Conservation (phyloP, 192 early-diverging fungal species). For the Gryganskiella cystojenkinii region DNA sequence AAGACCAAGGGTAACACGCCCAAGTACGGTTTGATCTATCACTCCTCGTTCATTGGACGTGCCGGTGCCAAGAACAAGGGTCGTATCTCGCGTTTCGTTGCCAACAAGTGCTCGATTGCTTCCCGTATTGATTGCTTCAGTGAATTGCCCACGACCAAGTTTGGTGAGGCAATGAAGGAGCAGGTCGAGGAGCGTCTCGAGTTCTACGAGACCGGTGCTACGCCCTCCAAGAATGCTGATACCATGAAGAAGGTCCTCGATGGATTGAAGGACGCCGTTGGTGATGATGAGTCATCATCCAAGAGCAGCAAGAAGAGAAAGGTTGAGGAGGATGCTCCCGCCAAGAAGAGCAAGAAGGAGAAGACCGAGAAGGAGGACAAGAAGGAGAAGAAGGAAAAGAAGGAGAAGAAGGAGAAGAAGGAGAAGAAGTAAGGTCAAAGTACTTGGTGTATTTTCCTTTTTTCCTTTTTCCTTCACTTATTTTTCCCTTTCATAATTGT, state of each 20-base stretch:
- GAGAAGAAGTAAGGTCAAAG: no score
- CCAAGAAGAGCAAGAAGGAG: conserved; percentile 62
- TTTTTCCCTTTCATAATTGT: no score
- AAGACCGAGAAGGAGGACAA: conserved; percentile 66
- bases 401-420: no score
- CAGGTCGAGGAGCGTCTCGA: conserved; percentile 97
- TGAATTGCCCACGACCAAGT: conserved; percentile 85
- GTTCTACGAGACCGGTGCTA: conserved; percentile 93
- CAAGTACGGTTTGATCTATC: conserved; percentile 98
- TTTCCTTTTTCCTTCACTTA: no score
- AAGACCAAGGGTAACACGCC: conserved; percentile 98
- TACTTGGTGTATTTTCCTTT: no score
- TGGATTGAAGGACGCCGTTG: conserved; percentile 73
- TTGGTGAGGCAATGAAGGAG: conserved; percentile 91
- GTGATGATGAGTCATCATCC: conserved; percentile 35
- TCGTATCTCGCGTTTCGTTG: conserved; percentile 96
- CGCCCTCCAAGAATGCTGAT: conserved; percentile 93
- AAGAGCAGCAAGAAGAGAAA: no score
- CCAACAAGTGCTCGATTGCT: conserved; percentile 98
- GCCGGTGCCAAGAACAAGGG: conserved; percentile 99
- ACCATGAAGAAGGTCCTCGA: conserved; percentile 90
- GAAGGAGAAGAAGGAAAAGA: conserved; percentile 64
- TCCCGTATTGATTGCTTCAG: conserved; percentile 97
- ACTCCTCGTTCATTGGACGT: conserved; percentile 95
- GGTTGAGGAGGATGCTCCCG: conserved; percentile 31